Percentiles rank a stretch among this genome's conserved stretches.
phyloP scores from a whole-genome alignment of 305 asterid genomes.

The Fraxinus ornus region DNA sequence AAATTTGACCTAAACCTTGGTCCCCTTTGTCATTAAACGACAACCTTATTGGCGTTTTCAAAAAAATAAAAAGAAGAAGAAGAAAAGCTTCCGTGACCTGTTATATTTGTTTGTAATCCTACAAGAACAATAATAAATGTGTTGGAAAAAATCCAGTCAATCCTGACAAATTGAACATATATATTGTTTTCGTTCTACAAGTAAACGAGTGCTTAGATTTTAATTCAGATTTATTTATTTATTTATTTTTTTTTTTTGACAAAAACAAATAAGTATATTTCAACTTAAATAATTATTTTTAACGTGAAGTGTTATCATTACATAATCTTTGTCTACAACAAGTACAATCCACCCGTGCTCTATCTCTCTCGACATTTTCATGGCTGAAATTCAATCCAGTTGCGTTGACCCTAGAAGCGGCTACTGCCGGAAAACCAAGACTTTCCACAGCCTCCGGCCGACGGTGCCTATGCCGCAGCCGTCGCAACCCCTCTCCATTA shows the following conservation, averaged over 20 bases:
- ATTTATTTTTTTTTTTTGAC: too few relatives aligned
- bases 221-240: neutral
- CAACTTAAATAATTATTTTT: too few relatives aligned
- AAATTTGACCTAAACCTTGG: neutral
- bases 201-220: neutral
- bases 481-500: constrained; percentile 52
- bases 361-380: constrained; percentile 2
- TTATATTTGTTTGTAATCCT: neutral
- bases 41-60: neutral
- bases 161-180: neutral
- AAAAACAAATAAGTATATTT: too few relatives aligned
- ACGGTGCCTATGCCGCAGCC: constrained; percentile 52
- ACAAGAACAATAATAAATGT: neutral
- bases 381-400: constrained; percentile 35
- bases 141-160: neutral
- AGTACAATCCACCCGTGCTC: neutral
- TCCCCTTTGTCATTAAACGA: neutral
- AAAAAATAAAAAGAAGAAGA: too few relatives aligned
- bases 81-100: neutral
- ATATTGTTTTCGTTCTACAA: neutral
- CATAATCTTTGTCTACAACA: too few relatives aligned
- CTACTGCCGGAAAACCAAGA: constrained; percentile 45
- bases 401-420: constrained; percentile 48
- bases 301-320: too few relatives aligned
- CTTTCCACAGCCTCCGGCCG: constrained; percentile 58